Evolutionary conservation across 169 alveolate species (phyloP), one percentile per base, ranked within the genome.

Genomic region (Hammondia hammondi): DNA sequence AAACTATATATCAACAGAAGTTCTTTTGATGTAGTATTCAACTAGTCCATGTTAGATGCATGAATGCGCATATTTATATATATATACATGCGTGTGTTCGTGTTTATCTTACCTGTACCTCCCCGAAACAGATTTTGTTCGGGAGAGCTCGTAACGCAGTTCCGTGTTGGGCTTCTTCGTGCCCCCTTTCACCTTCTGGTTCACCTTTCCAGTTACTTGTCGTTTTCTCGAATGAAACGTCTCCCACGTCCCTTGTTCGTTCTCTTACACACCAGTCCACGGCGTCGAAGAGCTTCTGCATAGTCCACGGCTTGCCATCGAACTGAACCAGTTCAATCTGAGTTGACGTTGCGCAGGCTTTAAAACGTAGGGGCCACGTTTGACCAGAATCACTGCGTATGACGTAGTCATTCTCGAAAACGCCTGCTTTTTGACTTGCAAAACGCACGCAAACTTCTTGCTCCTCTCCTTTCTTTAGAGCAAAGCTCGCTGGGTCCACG

Each of bases 311-410:
- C 19, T 43, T 6, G 29, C 35, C 71, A 12, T 43, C 32, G 90
- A 82, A 35, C 2, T 45, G 71, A 14, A 82, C 70, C 0, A 82
- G 71, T n/a, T 82, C 71, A n/a, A 82, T 19, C 43, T 70, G 90
- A 14, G 71, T 10, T 4, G 70, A 27, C 12, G 71, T 43, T n/a
- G 90, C 90, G 37, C 52, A 4, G 71, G 52, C 90, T 12, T 29
- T 9, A 35, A 43, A 4, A 21, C 24, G 57, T 6, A 82, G 71
- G 35, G n/a, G 90, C 90, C 90, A 82, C 39, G 57, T 29, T n/a
- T 82, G 90, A 35, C 90, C 90, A 9, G 90, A 39, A 37, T 82
- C 90, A n/a, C 52, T 29, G 14, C 29, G 90, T 10, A 82, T 12
- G 21, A 39, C 37, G 45, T 43, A 43, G 71, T 32, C 29, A 10